Evolutionary conservation across 2,329 filamentous ascomycete genomes (phyloP), one percentile per base, ranked within the genome.

Genomic region (Pestalotiopsis sp.): DNA sequence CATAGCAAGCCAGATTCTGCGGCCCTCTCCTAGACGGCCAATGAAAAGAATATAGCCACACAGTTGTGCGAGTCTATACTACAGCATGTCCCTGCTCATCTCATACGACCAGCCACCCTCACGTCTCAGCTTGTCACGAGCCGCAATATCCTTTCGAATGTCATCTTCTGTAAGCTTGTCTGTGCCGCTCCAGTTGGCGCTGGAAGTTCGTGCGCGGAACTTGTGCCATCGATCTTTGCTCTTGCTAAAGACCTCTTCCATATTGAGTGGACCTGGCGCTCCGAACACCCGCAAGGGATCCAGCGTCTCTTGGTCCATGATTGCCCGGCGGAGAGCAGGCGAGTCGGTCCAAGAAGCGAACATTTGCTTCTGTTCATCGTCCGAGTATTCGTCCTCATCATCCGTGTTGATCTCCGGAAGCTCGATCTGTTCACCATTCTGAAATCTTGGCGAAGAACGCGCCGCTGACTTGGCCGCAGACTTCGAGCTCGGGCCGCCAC

Each of bases 321-420:
- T 87, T 67, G 93, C 88, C 66, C 89, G 85, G 20, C 91, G 89
- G 60, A 99, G 87, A 71, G 93, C 92, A 12, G 95, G 95, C 2
- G 93, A 93, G 76, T 97, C 92, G 4, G 94, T 94, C 96, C 96
- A 99, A 7, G 90, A 89, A 2, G 94, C 93, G 17, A 93, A 88
- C 66, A 93, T 90, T 62, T 86, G 80, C 62, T 83, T 83, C 41
- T 86, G 86, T 41, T 83, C 82, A 6, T 83, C 83, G 14, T 89
- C 88, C 56, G 92, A 89, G 5, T 95, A 92, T 63, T 95, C 92
- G 69, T 97, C 93, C 75, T 97, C 95, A 38, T 94, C 94, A 78
- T 99, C 97, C 1, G 96, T 98, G 72, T 94, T 90, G 74, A 99
- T 98, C 74, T 99, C 96, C 0, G 96, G 95, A 3, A 99, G 89